These are phyloP conservation scores for Fusarium nisikadoi DNA, from an alignment of 2,329 filamentous ascomycete species.

Conservation along the genomic window DNA sequence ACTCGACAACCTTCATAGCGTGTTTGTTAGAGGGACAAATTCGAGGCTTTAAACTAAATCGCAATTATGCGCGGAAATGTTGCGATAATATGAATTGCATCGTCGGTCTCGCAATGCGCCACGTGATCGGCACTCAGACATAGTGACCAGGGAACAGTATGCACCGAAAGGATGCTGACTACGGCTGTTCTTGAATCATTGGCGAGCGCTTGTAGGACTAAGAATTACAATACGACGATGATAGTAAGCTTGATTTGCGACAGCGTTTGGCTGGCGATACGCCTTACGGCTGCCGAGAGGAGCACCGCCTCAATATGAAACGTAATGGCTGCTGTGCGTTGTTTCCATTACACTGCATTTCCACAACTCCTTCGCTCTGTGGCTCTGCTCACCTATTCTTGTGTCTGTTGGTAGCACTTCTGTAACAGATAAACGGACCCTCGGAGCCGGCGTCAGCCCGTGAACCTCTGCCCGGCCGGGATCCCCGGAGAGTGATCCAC, in stretches of 20 bases:
- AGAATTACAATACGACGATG: background rate
- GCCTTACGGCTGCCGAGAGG: background rate
- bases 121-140: background rate
- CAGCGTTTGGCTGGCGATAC: background rate
- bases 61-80: background rate
- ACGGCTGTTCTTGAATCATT: background rate
- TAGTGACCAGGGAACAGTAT: background rate
- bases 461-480: constrained; percentile 27
- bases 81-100: background rate
- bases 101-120: background rate
- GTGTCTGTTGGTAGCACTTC: background rate
- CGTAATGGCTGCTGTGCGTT: background rate
- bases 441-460: constrained; percentile 27
- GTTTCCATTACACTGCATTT: background rate
- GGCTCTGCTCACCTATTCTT: background rate
- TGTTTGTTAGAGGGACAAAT: background rate
- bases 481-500: constrained; percentile 19
- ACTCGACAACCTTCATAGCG: background rate
- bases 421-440: constrained; percentile 20
- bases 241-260: background rate
- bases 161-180: background rate
- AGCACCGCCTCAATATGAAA: constrained; percentile 18
- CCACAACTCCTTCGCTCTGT: background rate
- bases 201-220: background rate
- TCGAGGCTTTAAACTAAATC: background rate